These are phyloP conservation scores for Scenedesmus sp. DNA, from an alignment of 163 green algal genomes.

Conservation along the genomic window DNA sequence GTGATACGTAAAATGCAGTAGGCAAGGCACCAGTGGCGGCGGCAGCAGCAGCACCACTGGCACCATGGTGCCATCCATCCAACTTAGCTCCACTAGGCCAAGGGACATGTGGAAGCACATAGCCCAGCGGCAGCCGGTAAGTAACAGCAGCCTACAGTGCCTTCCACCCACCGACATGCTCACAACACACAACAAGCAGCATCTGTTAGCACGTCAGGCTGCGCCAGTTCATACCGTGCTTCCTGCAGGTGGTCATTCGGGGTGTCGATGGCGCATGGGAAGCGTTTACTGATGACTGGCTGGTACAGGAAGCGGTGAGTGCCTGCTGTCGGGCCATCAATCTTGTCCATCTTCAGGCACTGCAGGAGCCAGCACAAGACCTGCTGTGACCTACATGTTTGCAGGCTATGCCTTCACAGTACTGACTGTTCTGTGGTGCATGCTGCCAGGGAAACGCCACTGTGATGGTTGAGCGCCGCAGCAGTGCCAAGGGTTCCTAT, in stretches of 20 bases:
- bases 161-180: not conserved
- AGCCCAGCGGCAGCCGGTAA: slow-evolving; percentile 31
- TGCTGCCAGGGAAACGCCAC: slow-evolving; percentile 59
- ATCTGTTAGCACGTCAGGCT: not conserved
- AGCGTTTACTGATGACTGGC: slow-evolving; percentile 13
- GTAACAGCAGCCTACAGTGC: not conserved
- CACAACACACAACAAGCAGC: not conserved
- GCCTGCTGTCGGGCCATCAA: not conserved
- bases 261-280: slow-evolving; percentile 8
- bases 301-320: slow-evolving; percentile 24
- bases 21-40: not conserved
- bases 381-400: no score
- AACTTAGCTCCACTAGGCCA: not conserved
- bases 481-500: slow-evolving; percentile 58
- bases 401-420: no score
- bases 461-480: slow-evolving; percentile 73
- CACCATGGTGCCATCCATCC: not conserved
- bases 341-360: not conserved
- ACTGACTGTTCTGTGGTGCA: not conserved
- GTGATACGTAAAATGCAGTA: not conserved
- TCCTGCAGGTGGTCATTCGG: slow-evolving; percentile 29
- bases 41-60: not conserved
- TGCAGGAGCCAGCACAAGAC: not conserved
- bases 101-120: slow-evolving; percentile 26
- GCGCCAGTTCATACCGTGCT: not conserved